Evolutionary conservation across 2,329 filamentous ascomycete genomes (phyloP), one percentile per base, ranked within the genome.

Genomic region (Epichloe sp.): DNA sequence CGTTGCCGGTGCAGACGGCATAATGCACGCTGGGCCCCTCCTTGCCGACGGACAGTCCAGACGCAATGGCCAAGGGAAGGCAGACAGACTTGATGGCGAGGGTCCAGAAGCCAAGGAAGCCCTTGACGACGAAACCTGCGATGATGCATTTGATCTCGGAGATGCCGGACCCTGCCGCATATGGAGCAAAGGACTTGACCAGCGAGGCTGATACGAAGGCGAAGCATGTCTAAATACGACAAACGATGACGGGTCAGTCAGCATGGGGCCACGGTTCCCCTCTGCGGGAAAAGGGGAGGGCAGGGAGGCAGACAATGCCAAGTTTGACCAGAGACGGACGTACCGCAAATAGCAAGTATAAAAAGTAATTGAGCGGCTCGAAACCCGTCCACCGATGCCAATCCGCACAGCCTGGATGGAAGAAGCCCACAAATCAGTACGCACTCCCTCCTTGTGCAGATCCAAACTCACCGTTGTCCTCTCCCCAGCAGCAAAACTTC

Each of bases 121-220:
- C 93, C 68, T 97, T 96, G 93, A 98, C 98, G 47, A 97, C 88
- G 65, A 98, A 98, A 3, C 93, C 93, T 4, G 91, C 93, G 63
- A 98, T 95, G 63, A 98, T 97, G 68, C 89, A 95, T 69, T 98
- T 98, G 76, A 98, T 98, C 71, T 98, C 93, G 12, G 89, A 96
- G 53, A 98, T 98, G 41, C 93, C 93, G 12, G 88, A 95, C 15
- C 93, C 93, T 36, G 93, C 93, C 11, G 93, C 93, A 65, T 98
- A 98, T 0, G 93, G 93, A 4, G 93, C 90, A 67, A 93, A 97
- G 1, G 81, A 82, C 65, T 88, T 93, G 63, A 98, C 93, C 41
- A 98, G 75, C 38, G 78, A 82, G 0, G 90, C 90, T 2, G 90
- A 84, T 3, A 84, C 84, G 50, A 86, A 85, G 17, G 91, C 86